phyloP scores from a whole-genome alignment of 345 rosid species.

The Syzygium jambos region DNA sequence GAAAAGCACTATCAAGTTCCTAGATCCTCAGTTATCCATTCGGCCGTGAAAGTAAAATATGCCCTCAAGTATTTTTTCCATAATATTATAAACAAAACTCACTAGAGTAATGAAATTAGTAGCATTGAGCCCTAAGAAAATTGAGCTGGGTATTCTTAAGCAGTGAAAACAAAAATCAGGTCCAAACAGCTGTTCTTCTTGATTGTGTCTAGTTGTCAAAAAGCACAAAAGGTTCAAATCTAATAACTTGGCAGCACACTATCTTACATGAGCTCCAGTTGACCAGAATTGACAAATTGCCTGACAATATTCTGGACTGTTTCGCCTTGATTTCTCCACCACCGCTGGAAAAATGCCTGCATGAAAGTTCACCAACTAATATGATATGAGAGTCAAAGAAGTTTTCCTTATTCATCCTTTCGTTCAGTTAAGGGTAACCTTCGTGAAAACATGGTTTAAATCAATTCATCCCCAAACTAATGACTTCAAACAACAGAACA shows the following conservation, averaged over 20 bases:
- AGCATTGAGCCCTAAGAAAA: background rate
- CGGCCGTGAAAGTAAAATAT: background rate
- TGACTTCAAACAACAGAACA: background rate
- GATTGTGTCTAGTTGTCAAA: background rate
- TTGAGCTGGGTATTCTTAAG: background rate
- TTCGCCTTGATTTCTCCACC: conserved; percentile 93
- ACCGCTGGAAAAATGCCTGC: conserved; percentile 94
- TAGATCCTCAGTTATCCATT: background rate
- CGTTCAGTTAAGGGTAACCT: background rate
- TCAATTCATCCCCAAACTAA: background rate
- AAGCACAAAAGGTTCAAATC: background rate
- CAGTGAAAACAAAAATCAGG: background rate
- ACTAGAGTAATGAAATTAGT: background rate
- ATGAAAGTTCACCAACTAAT: conserved; percentile 5
- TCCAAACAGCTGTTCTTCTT: background rate
- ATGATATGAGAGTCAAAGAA: accelerated
- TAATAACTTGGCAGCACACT: background rate
- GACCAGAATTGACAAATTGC: conserved; percentile 66
- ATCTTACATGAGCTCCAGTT: conserved; percentile 80
- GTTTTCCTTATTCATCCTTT: background rate
- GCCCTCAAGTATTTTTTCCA: background rate
- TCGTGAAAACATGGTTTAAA: background rate
- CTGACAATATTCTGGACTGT: conserved; percentile 41
- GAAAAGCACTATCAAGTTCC: background rate
- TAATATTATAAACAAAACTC: background rate